These are phyloP conservation scores for Mycena floridula DNA, from an alignment of 768 basidiomycete species.

Conservation along the genomic window DNA sequence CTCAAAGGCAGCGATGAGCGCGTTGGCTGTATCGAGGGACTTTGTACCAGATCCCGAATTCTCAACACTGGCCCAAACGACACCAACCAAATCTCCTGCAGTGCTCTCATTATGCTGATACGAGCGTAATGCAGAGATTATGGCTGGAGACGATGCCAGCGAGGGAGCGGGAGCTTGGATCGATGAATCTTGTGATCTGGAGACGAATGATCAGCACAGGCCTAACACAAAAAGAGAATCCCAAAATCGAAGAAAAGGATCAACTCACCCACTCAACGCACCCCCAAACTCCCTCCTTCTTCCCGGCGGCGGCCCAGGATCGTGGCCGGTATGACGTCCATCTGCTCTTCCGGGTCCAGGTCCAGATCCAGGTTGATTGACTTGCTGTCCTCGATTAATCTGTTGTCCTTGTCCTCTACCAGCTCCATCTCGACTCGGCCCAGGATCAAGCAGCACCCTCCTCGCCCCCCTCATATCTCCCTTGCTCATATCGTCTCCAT, in stretches of 20 bases:
- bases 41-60: too few relatives aligned
- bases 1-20: too few relatives aligned
- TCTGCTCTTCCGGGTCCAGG: background rate
- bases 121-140: conserved; percentile 72
- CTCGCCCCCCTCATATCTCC: conserved; percentile 64
- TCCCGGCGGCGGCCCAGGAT: too few relatives aligned
- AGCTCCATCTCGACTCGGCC: conserved; percentile 36
- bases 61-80: too few relatives aligned
- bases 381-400: conserved; percentile 21
- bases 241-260: conserved; percentile 17
- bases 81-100: conserved; percentile 80
- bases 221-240: conserved; percentile 37
- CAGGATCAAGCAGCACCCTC: conserved; percentile 28
- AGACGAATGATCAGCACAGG: too few relatives aligned
- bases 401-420: conserved; percentile 38
- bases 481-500: conserved; percentile 67
- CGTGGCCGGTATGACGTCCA: background rate
- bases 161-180: conserved; percentile 53
- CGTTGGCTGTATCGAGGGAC: too few relatives aligned
- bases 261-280: conserved; percentile 2
- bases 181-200: too few relatives aligned
- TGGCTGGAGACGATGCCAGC: conserved; percentile 51
- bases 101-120: conserved; percentile 73
- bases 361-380: background rate
- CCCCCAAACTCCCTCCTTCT: conserved; percentile 4